A percentile compares a stretch with the other conserved stretches of the same genome.
Evolutionary conservation across 1,284 basidiomycete species (phyloP).

Genomic region (Leccinum subspadiceum): DNA sequence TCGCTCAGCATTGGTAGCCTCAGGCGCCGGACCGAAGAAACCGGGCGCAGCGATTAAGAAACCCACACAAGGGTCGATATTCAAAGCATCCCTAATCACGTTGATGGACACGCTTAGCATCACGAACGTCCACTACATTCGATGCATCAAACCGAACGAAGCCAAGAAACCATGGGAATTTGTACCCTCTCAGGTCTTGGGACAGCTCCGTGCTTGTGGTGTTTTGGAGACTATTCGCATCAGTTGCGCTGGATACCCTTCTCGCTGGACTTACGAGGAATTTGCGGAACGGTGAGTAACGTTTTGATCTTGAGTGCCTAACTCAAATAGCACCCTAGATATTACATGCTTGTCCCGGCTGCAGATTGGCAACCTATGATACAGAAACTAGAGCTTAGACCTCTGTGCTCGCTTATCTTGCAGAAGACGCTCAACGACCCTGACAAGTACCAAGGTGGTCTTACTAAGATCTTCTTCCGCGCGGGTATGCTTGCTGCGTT

Average conservation of each 20-base stretch:
- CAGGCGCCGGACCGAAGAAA: constrained; percentile 49
- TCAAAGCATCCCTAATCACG: constrained; percentile 92
- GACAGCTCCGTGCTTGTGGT: constrained; percentile 96
- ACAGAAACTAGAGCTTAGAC: constrained; percentile 74
- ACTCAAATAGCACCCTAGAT: constrained; percentile 49
- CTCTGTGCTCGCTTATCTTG: constrained; percentile 85
- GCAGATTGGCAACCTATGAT: constrained; percentile 84
- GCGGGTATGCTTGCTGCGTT: constrained; percentile 98
- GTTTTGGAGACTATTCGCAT: constrained; percentile 99
- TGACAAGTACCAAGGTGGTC: constrained; percentile 96
- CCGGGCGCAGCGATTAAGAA: constrained; percentile 77
- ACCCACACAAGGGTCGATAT: constrained; percentile 97
- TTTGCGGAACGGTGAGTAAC: constrained; percentile 90
- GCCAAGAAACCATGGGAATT: constrained; percentile 97
- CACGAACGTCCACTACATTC: constrained; percentile 99
- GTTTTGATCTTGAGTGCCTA: neutral
- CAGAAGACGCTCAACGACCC: constrained; percentile 86
- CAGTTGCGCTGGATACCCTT: constrained; percentile 98
- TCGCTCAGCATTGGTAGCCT: constrained; percentile 66
- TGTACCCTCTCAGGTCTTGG: constrained; percentile 92
- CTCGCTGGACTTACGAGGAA: constrained; percentile 98
- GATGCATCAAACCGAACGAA: constrained; percentile 99
- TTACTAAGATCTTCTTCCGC: constrained; percentile 99
- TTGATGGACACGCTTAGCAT: constrained; percentile 97
- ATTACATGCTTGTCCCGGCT: constrained; percentile 95